phyloP scores from a whole-genome alignment of 2,329 filamentous ascomycete species.

The Penicillium sp. region DNA sequence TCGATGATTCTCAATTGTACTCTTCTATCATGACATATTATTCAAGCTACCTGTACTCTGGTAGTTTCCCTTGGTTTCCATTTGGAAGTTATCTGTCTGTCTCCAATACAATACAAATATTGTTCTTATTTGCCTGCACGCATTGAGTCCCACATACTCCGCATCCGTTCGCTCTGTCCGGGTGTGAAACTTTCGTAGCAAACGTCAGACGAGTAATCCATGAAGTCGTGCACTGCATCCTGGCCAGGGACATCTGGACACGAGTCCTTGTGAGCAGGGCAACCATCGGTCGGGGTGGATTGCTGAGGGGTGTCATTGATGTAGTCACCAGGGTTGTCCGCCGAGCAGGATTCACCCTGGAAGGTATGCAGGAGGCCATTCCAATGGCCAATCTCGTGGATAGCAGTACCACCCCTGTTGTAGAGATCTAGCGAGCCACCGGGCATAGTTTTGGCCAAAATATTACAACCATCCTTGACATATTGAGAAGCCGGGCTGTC shows the following conservation, averaged over 20 bases:
- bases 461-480: constrained; percentile 57
- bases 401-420: constrained; percentile 47
- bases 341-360: constrained; percentile 40
- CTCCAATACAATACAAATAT: background rate
- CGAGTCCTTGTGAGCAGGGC: constrained; percentile 53
- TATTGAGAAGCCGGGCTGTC: constrained; percentile 44
- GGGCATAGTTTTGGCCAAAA: constrained; percentile 60
- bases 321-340: constrained; percentile 42
- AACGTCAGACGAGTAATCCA: constrained; percentile 60
- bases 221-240: constrained; percentile 60
- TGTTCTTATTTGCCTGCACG: constrained; percentile 34
- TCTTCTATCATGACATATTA: background rate
- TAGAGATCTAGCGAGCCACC: constrained; percentile 53
- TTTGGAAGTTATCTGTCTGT: background rate
- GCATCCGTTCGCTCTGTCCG: constrained; percentile 53
- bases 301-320: constrained; percentile 49
- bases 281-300: constrained; percentile 60
- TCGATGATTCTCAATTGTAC: no score
- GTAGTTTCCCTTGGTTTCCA: background rate
- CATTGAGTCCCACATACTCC: constrained; percentile 52
- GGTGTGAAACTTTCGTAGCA: constrained; percentile 57
- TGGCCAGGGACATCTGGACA: constrained; percentile 49
- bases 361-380: constrained; percentile 50
- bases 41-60: background rate
- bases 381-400: constrained; percentile 52